Conservation (phyloP, 2,329 filamentous ascomycete genomes). For the Cytospora piceicola region DNA sequence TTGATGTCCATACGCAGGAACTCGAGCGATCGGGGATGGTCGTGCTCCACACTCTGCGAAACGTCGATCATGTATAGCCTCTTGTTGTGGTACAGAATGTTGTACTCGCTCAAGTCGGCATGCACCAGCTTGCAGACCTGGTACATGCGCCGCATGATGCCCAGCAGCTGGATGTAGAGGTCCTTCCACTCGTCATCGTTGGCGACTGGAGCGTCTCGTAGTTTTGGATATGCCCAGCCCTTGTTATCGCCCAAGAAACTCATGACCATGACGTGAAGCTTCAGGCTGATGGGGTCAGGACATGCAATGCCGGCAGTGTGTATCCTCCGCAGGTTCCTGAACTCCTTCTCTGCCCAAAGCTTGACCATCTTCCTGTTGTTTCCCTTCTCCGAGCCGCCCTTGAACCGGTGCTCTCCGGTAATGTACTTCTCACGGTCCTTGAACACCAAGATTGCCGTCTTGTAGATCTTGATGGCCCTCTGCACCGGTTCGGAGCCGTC, state of each 20-base stretch:
- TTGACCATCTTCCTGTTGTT: slow-evolving; percentile 98
- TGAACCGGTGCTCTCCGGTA: slow-evolving; percentile 89
- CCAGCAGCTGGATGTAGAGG: slow-evolving; percentile 81
- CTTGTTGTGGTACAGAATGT: slow-evolving; percentile 84
- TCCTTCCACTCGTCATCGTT: slow-evolving; percentile 74
- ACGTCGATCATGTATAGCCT: slow-evolving; percentile 95
- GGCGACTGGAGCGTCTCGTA: slow-evolving; percentile 81
- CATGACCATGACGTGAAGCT: slow-evolving; percentile 96
- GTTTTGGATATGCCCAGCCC: slow-evolving; percentile 83
- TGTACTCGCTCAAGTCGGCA: slow-evolving; percentile 97
- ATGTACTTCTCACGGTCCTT: slow-evolving; percentile 98
- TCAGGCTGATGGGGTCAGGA: slow-evolving; percentile 85
- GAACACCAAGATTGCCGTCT: slow-evolving; percentile 96
- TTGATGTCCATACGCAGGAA: slow-evolving; percentile 99
- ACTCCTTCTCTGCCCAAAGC: slow-evolving; percentile 98
- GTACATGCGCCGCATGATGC: slow-evolving; percentile 91
- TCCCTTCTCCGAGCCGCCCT: slow-evolving; percentile 87
- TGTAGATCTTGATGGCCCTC: slow-evolving; percentile 97
- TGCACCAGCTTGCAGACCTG: slow-evolving; percentile 91
- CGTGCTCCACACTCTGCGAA: slow-evolving; percentile 94
- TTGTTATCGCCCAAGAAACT: slow-evolving; percentile 85
- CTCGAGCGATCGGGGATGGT: slow-evolving; percentile 89
- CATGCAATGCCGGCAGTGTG: slow-evolving; percentile 84
- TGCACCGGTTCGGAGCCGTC: slow-evolving; percentile 63
- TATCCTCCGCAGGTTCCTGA: slow-evolving; percentile 87